Percentiles rank a stretch among this genome's conserved stretches.
Conservation (phyloP, 331 rosid genomes). For the Spiraea crenata region DNA sequence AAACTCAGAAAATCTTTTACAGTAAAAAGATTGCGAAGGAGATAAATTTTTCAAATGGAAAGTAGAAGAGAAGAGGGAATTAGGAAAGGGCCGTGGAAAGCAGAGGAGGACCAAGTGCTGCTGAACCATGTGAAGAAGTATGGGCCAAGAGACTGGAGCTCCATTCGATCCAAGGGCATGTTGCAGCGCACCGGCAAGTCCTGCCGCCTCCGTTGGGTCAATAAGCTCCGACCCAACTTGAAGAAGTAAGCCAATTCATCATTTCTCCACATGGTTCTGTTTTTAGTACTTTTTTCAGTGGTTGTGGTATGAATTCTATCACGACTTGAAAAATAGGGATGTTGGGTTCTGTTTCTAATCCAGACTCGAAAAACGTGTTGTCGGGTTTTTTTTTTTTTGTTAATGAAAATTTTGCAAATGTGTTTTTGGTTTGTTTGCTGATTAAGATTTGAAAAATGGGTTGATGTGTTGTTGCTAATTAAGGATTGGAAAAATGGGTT, state of each 20-base stretch:
- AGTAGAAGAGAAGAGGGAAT: slow-evolving; percentile 48
- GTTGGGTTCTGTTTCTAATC: not conserved
- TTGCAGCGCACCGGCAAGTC: slow-evolving; percentile 81
- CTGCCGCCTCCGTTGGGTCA: slow-evolving; percentile 96
- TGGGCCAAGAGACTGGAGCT: slow-evolving; percentile 94
- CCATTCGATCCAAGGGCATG: slow-evolving; percentile 97
- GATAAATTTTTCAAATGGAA: slow-evolving; percentile 37
- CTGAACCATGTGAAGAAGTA: slow-evolving; percentile 57
- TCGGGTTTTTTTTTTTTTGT: too few species aligned
- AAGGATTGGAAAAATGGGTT: not conserved
- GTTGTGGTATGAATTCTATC: not conserved
- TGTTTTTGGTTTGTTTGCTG: too few species aligned
- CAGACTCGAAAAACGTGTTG: too few species aligned
- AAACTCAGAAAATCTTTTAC: not conserved
- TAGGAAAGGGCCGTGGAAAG: slow-evolving; percentile 86
- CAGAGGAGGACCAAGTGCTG: slow-evolving; percentile 78
- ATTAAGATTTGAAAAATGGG: too few species aligned
- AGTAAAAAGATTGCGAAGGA: too few species aligned
- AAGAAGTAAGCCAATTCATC: slow-evolving; percentile 46
- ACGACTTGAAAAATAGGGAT: not conserved
- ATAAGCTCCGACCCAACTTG: slow-evolving; percentile 80
- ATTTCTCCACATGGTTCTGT: too few species aligned
- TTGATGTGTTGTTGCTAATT: not conserved
- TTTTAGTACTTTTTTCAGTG: too few species aligned
- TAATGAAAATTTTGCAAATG: too few species aligned